phyloP scores from a whole-genome alignment of 2,329 filamentous ascomycete species.

The Knufia petricola region DNA sequence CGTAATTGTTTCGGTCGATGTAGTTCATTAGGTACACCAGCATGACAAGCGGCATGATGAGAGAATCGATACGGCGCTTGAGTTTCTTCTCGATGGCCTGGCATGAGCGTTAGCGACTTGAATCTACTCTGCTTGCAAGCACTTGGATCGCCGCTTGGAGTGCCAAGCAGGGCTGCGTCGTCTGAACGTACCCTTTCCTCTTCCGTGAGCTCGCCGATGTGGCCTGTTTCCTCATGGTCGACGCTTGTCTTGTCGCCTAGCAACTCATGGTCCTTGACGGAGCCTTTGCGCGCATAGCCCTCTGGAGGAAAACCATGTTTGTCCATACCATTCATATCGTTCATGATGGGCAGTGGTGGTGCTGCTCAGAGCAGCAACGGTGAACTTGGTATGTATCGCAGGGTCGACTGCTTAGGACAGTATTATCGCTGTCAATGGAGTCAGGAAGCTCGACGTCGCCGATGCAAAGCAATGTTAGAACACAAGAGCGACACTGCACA shows the following conservation, averaged over 20 bases:
- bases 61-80: slow-evolving; percentile 29
- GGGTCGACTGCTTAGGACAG: too few species aligned
- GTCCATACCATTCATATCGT: background rate
- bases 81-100: slow-evolving; percentile 29
- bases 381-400: too few species aligned
- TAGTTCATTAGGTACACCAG: slow-evolving; percentile 48
- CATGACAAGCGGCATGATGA: slow-evolving; percentile 35
- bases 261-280: slow-evolving; percentile 17
- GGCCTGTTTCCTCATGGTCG: slow-evolving; percentile 18
- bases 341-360: background rate
- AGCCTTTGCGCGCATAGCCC: background rate
- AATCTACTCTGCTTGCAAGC: slow-evolving; percentile 17
- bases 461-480: slow-evolving; percentile 1
- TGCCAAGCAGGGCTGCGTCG: too few species aligned
- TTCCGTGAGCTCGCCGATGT: slow-evolving; percentile 21
- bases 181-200: slow-evolving; percentile 27
- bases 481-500: background rate
- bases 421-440: too few species aligned
- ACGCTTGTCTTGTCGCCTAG: slow-evolving; percentile 17
- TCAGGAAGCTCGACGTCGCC: background rate
- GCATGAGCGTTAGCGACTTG: too few species aligned
- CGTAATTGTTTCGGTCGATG: slow-evolving; percentile 41
- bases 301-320: background rate
- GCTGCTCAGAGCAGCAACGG: background rate
- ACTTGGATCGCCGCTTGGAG: too few species aligned